phyloP scores from a whole-genome alignment of 805 yeast species.

The Ogataea saltuana region DNA sequence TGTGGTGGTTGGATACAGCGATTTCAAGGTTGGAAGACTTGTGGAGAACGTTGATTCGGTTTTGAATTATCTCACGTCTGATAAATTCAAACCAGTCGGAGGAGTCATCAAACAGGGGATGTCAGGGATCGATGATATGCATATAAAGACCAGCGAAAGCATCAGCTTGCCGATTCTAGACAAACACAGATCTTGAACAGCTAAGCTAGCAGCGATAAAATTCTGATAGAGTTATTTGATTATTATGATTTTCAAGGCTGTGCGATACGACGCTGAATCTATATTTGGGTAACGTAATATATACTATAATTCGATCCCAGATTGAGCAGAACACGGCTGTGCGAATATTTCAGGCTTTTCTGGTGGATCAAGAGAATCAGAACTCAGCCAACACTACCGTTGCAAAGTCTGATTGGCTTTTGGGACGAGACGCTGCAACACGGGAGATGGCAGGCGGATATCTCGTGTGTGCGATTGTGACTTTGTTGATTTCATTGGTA shows the following conservation, averaged over 20 bases:
- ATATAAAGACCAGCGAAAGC: conserved; percentile 67
- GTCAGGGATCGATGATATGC: conserved; percentile 49
- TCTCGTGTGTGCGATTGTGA: background rate
- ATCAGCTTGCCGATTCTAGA: conserved; percentile 56
- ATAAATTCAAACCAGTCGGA: conserved; percentile 53
- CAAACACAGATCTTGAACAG: background rate
- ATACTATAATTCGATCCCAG: background rate
- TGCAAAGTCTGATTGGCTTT: no score
- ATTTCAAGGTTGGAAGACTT: conserved; percentile 44
- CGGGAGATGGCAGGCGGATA: background rate
- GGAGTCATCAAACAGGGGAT: conserved; percentile 50
- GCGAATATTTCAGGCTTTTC: conserved; percentile 4
- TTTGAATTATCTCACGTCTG: conserved; percentile 47
- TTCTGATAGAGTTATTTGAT: background rate
- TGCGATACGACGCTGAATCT: background rate
- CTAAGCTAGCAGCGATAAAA: background rate
- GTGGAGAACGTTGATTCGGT: conserved; percentile 55
- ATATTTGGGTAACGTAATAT: background rate
- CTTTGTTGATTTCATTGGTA: background rate
- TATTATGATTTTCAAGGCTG: conserved; percentile 2
- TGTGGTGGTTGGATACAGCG: conserved; percentile 58
- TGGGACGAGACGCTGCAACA: no score
- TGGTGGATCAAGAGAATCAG: background rate
- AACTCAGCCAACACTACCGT: no score
- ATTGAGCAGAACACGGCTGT: no score